Conservation (phyloP, 345 rosid genomes). For the Lagerstroemia speciosa region DNA sequence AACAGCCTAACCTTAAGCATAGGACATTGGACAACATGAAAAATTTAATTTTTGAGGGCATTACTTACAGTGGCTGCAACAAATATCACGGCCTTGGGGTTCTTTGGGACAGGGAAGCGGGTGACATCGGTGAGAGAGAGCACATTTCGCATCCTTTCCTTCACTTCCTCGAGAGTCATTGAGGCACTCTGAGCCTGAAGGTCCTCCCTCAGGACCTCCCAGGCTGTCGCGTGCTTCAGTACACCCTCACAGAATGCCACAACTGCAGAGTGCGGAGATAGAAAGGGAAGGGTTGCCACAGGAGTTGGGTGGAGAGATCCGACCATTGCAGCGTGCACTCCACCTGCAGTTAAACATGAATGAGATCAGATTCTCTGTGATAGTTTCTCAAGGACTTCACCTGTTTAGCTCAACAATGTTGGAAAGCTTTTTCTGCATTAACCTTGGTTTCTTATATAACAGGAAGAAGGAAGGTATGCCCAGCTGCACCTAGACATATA, state of each 20-base stretch:
- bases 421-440: background rate
- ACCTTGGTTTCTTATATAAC: background rate
- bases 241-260: slow-evolving; percentile 99
- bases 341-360: slow-evolving; percentile 32
- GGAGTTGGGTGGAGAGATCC: slow-evolving; percentile 99
- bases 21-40: background rate
- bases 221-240: slow-evolving; percentile 84
- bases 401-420: background rate
- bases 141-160: slow-evolving; percentile 82
- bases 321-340: slow-evolving; percentile 99
- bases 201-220: slow-evolving; percentile 96
- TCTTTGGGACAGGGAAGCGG: slow-evolving; percentile 87
- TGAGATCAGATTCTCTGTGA: slow-evolving; percentile 1
- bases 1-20: background rate
- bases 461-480: no score
- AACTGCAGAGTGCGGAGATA: slow-evolving; percentile 96
- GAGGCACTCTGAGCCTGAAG: slow-evolving; percentile 57
- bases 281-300: slow-evolving; percentile 89
- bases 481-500: no score
- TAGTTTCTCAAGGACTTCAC: background rate
- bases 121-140: slow-evolving; percentile 98
- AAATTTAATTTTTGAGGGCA: slow-evolving; percentile 4
- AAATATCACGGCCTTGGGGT: slow-evolving; percentile 73
- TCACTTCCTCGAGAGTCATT: slow-evolving; percentile 90
- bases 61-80: slow-evolving; percentile 96